Base-by-base conservation (phyloP, 352 stramenopile genomes). In the Aphanomyces cochlioides region DNA sequence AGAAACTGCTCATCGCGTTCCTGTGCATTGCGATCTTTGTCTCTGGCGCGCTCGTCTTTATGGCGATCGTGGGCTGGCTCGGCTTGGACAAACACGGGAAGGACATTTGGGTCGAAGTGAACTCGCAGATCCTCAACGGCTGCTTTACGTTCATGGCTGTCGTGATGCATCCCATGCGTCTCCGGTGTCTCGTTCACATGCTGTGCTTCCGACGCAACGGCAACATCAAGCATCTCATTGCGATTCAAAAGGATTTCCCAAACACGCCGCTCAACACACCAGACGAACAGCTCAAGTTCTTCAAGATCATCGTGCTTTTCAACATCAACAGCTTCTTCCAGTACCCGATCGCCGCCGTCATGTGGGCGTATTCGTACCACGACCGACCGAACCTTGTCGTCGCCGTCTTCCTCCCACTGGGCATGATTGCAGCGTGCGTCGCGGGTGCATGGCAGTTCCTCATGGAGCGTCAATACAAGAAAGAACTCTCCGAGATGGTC, bases 71-170 rank as follows among this genome's bases (percentile, higher is more conserved):
- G 4, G 60, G 60, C n/a, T 50, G 43, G 43, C 60, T 67, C 21
- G 60, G 60, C n/a, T 4, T 67, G 38, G 21, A 19, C 17, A 41
- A 19, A 13, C 47, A 81, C 57, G 72, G 72, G 63, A 80, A 80
- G 66, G 76, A 81, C 66, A 57, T 78, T 45, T 78, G 74, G 72
- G 72, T 78, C 66, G 76, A 81, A 50, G 76, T 81, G 39, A 78
- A 78, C 69, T 81, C 76, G 65, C 76, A 81, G 64, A 81, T 81
- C 61, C 76, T 81, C 59, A 81, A 81, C 56, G 76, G 64, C 5
- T 73, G 78, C 39, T 81, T 81, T 57, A 79, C 76, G 56, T 77
- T 75, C 72, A 77, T 78, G 67, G 76, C 76, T 12, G 36, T 81
- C 13, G 78, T 72, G 43, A 81, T 75, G 47, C 76, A 81, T 65